Evolutionary conservation across 768 basidiomycete genomes (phyloP).

Genomic region (Rhodotorula sphaerocarpa): DNA sequence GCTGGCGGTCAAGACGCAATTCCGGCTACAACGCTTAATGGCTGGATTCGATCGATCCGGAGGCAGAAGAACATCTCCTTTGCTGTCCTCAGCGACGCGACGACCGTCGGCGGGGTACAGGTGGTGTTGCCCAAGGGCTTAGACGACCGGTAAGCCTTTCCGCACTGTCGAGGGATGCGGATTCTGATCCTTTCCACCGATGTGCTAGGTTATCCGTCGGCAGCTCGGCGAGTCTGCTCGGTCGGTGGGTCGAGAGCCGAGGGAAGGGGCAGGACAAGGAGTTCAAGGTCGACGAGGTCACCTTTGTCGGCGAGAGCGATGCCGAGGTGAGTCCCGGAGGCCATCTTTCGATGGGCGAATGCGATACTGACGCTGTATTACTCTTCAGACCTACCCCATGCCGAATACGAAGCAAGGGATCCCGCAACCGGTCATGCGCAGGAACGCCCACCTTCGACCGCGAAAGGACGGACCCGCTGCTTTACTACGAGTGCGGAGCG

Average conservation of each 20-base stretch:
- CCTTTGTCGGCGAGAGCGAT: constrained; percentile 36
- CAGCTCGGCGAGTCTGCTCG: constrained; percentile 27
- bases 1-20: background rate
- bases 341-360: background rate
- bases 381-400: constrained; percentile 71
- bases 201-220: constrained; percentile 29
- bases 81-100: constrained; percentile 36
- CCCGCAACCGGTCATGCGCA: constrained; percentile 68
- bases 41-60: constrained; percentile 35
- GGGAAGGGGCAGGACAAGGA: constrained; percentile 26
- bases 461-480: constrained; percentile 64
- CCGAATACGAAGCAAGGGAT: constrained; percentile 80
- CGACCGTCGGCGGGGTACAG: constrained; percentile 26
- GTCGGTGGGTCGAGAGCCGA: constrained; percentile 23
- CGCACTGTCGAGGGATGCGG: background rate
- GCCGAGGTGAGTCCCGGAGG: constrained; percentile 21
- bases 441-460: constrained; percentile 77
- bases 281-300: constrained; percentile 30
- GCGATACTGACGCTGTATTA: background rate
- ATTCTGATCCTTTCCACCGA: too few relatives aligned
- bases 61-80: constrained; percentile 38
- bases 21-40: constrained; percentile 15
- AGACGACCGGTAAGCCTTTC: constrained; percentile 11
- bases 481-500: constrained; percentile 65
- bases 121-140: constrained; percentile 33